phyloP scores from a whole-genome alignment of 108 stramenopile genomes.

The Cyclotella choctawhatcheeana region DNA sequence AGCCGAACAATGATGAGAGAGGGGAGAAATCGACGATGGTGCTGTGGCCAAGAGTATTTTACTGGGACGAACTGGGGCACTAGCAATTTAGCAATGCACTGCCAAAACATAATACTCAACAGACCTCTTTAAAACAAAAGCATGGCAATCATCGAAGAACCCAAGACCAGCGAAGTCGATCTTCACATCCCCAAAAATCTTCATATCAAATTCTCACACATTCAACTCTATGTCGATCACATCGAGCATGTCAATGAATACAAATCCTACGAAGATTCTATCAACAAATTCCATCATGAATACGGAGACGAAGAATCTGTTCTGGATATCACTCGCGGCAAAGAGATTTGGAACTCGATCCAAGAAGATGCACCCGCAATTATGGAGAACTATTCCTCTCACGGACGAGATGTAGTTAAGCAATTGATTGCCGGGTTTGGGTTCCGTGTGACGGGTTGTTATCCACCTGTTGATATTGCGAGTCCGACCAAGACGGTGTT shows the following conservation, averaged over 20 bases:
- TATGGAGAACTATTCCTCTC: slow-evolving; percentile 49
- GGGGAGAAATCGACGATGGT: background rate
- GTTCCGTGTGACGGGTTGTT: slow-evolving; percentile 77
- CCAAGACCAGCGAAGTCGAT: background rate
- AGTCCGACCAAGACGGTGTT: slow-evolving; percentile 61
- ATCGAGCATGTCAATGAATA: slow-evolving; percentile 59
- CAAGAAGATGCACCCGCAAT: background rate
- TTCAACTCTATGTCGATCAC: slow-evolving; percentile 77
- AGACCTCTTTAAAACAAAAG: background rate
- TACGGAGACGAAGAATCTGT: background rate
- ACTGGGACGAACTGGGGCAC: too few species aligned
- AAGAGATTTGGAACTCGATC: slow-evolving; percentile 36
- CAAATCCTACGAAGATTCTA: slow-evolving; percentile 62
- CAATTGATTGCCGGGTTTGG: slow-evolving; percentile 85
- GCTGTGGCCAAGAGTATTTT: background rate
- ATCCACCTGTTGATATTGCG: slow-evolving; percentile 29
- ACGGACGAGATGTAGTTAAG: slow-evolving; percentile 76
- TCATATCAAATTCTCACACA: slow-evolving; percentile 70
- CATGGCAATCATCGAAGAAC: slow-evolving; percentile 4
- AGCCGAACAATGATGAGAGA: background rate
- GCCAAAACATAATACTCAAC: background rate
- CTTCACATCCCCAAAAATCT: background rate
- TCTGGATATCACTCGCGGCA: background rate
- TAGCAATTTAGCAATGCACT: too few species aligned
- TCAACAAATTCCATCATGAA: slow-evolving; percentile 52